Percentiles rank a stretch among this genome's conserved stretches.
Conservation (phyloP, 176 grass and related monocot genomes). For the Bromus sterilis region DNA sequence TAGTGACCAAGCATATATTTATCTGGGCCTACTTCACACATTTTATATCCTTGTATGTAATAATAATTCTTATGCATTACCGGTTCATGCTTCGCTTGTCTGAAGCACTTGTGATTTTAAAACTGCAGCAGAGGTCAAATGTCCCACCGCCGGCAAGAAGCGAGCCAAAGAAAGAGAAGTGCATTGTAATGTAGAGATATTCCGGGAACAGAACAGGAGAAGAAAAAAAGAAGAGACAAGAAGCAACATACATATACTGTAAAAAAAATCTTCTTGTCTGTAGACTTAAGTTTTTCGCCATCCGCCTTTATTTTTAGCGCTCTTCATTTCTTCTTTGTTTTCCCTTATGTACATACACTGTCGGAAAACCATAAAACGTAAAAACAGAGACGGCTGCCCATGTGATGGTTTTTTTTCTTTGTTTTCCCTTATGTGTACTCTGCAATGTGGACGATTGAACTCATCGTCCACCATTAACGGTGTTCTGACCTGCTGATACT, state of each 20-base stretch:
- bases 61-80: not conserved
- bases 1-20: not conserved
- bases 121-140: slow-evolving; percentile 30
- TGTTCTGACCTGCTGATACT: not conserved
- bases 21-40: too few species aligned
- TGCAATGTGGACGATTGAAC: not conserved
- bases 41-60: not conserved
- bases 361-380: slow-evolving; percentile 11
- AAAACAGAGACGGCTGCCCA: slow-evolving; percentile 2
- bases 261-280: slow-evolving; percentile 36
- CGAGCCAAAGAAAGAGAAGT: slow-evolving; percentile 82
- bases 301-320: slow-evolving; percentile 5
- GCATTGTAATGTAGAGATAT: slow-evolving; percentile 66
- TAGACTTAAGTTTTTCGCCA: slow-evolving; percentile 4
- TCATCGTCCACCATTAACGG: too few species aligned
- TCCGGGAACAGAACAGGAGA: slow-evolving; percentile 5
- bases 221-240: slow-evolving; percentile 5
- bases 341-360: slow-evolving; percentile 27
- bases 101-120: not conserved
- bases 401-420: too few species aligned
- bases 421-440: too few species aligned
- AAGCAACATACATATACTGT: slow-evolving; percentile 39
- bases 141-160: slow-evolving; percentile 31
- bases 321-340: slow-evolving; percentile 1
- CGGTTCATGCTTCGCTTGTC: not conserved